These are phyloP conservation scores for Penicillium parvum DNA, from an alignment of 495 filamentous ascomycete genomes.

Conservation along the genomic window DNA sequence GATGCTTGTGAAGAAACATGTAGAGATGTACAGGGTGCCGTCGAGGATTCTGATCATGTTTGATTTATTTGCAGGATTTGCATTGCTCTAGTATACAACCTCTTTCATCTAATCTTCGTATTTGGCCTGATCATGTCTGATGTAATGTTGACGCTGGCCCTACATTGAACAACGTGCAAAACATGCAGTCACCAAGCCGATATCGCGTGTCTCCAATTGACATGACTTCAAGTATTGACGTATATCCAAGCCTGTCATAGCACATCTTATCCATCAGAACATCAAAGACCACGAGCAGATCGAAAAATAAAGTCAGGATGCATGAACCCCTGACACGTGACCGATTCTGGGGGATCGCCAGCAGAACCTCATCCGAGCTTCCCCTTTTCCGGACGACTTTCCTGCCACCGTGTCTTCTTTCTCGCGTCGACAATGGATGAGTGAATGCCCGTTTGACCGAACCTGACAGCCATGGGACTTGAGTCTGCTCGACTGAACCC, in stretches of 20 bases:
- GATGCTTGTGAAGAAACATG: background rate
- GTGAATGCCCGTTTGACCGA: background rate
- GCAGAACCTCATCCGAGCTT: slow-evolving; percentile 13
- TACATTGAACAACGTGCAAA: background rate
- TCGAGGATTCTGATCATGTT: background rate
- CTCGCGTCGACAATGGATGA: slow-evolving; percentile 1
- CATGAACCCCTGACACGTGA: slow-evolving; percentile 19
- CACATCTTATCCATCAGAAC: too few species aligned
- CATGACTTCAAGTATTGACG: too few species aligned
- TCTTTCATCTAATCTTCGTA: too few species aligned
- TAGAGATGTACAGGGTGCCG: background rate
- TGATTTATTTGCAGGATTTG: too few species aligned
- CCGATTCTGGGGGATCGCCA: slow-evolving; percentile 18
- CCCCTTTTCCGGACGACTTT: slow-evolving; percentile 18
- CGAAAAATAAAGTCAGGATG: background rate
- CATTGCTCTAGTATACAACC: too few species aligned
- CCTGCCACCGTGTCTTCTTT: slow-evolving; percentile 26
- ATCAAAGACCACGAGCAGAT: too few species aligned
- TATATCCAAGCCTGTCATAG: too few species aligned
- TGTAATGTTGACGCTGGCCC: too few species aligned
- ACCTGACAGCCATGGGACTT: background rate
- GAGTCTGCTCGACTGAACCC: background rate
- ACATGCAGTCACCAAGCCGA: background rate
- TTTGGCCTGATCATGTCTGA: too few species aligned
- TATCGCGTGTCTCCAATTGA: too few species aligned